Evolutionary conservation across 106 monocot genomes (phyloP), one percentile per base, ranked within the genome.

Genomic region (Apostasia shenzhenica): DNA sequence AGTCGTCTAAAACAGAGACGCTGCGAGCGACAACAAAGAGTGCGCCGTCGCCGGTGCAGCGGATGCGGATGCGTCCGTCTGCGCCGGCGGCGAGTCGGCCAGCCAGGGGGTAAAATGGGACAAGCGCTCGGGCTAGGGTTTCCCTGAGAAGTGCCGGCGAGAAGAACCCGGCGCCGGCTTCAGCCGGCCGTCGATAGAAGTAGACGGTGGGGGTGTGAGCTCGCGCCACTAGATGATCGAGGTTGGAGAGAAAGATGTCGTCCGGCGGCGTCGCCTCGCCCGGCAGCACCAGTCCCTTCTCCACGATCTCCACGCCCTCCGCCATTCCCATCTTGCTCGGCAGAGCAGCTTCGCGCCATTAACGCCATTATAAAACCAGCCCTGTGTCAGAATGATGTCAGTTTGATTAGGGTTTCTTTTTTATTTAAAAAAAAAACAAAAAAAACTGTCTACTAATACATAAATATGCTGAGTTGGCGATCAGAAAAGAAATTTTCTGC

Each of bases 1-100:
- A 82, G 38, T 78, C 82, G 0, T 84, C 82, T 0, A 89, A 3
- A 1, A 56, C 54, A 8, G 41, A 46, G 6, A 78, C 79, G 4
- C 74, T 76, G 0, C 49, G 50, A 0, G 86, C 93, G 61, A 78
- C 80, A 38, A 76, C 71, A 10, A 89, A 86, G 63, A 61, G 63
- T 0, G 70, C 93, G 0, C 93, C 93, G 45, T 89, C 82, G 1
- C 76, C 86, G 6, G 68, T 82, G 78, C 92, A 92, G 2, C 69
- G 7, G 70, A 92, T 75, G 85, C 85, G 71, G 8, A 76, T 7
- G 1, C 78, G 73, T 5, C 83, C 80, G 50, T 74, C 48, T 2
- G 5, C 1, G 72, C 55, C 69, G 4, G 72, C 1, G 1, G 3
- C 81, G 2, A 88, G 76, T 41, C 79, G 67, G 12, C 88, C 88